phyloP scores from a whole-genome alignment of 352 stramenopile genomes.

The Phytophthora fragariae region DNA sequence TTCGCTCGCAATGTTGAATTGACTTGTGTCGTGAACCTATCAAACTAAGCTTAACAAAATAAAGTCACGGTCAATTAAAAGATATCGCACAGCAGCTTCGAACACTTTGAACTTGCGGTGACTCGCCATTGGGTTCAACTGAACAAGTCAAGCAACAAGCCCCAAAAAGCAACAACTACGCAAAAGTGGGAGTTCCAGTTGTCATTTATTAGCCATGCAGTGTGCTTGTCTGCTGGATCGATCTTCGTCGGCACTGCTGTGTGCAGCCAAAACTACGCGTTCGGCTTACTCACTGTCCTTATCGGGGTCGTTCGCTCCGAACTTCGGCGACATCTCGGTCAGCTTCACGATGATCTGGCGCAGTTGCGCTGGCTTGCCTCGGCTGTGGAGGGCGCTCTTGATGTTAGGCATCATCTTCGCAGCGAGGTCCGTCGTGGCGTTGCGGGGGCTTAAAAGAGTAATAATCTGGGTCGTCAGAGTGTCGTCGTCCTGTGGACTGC shows the following conservation, averaged over 20 bases:
- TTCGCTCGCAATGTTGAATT: too few species aligned
- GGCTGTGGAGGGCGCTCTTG: constrained; percentile 19
- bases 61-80: too few species aligned
- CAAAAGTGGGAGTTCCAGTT: too few species aligned
- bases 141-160: too few species aligned
- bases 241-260: not conserved
- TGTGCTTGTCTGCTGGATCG: not conserved
- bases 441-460: constrained; percentile 12
- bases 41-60: too few species aligned
- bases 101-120: too few species aligned
- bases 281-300: not conserved
- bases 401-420: constrained; percentile 24
- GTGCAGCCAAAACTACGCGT: not conserved
- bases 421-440: constrained; percentile 14
- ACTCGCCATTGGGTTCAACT: too few species aligned
- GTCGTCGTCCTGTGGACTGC: constrained; percentile 16
- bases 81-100: too few species aligned
- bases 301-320: not conserved
- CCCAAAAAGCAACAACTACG: too few species aligned
- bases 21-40: too few species aligned
- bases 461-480: constrained; percentile 24
- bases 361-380: constrained; percentile 7
- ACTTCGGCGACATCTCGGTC: constrained; percentile 21
- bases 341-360: constrained; percentile 29
- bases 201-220: not conserved